A percentile compares a stretch with the other conserved stretches of the same genome.
phyloP scores from a whole-genome alignment of 495 filamentous ascomycete genomes.

The Trichocladium uniseriatum region DNA sequence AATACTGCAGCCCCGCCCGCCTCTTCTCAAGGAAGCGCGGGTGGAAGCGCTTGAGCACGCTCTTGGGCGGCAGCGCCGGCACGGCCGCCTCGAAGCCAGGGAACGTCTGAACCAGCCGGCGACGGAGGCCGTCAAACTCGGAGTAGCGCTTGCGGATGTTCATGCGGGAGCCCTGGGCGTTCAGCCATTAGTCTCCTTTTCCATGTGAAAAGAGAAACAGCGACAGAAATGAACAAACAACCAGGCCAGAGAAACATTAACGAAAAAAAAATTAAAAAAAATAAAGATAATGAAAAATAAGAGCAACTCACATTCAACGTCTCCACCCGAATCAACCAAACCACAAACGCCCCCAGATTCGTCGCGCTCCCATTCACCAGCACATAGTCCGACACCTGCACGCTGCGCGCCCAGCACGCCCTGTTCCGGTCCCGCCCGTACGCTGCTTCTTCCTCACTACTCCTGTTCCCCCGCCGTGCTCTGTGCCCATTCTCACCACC shows the following conservation, averaged over 20 bases:
- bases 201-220: not conserved
- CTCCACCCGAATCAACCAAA: conserved; percentile 37
- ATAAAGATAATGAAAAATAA: not conserved
- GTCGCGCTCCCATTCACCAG: conserved; percentile 41
- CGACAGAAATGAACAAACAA: not conserved
- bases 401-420: conserved; percentile 49
- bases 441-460: conserved; percentile 9
- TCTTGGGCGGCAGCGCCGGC: conserved; percentile 47
- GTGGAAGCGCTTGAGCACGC: conserved; percentile 44
- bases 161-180: conserved; percentile 40
- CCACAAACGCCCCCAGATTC: conserved; percentile 48
- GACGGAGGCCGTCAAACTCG: conserved; percentile 47
- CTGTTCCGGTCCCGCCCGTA: conserved; percentile 36
- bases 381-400: conserved; percentile 42
- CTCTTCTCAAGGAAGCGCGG: conserved; percentile 45
- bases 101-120: conserved; percentile 43
- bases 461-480: not conserved
- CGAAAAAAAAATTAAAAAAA: not conserved
- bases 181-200: not conserved
- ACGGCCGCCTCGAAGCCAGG: conserved; percentile 46
- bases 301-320: conserved; percentile 36
- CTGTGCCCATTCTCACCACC: too few species aligned
- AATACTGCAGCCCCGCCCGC: conserved; percentile 46
- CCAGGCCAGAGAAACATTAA: too few species aligned
- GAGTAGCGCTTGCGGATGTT: conserved; percentile 50